A percentile compares a stretch with the other conserved stretches of the same genome.
phyloP scores from a whole-genome alignment of 2,329 filamentous ascomycete genomes.

The Mariannaea sp. region DNA sequence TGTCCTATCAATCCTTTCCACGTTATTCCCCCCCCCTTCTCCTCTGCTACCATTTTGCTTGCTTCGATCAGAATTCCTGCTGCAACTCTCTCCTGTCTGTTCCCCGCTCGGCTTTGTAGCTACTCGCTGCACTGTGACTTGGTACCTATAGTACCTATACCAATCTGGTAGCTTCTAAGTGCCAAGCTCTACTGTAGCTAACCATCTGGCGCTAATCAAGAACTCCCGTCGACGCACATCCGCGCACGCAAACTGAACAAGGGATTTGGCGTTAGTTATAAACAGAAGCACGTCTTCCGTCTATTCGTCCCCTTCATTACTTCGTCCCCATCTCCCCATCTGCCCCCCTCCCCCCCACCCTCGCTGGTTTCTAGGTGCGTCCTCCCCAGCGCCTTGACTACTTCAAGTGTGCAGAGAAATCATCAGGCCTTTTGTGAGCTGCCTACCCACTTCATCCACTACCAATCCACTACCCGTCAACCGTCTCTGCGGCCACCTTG shows the following conservation, averaged over 20 bases:
- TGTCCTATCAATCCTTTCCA: background rate
- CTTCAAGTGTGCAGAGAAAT: too few relatives aligned
- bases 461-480: constrained; percentile 6
- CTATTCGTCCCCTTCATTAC: background rate
- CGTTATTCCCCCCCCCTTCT: too few relatives aligned
- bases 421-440: too few relatives aligned
- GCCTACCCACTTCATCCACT: constrained; percentile 7
- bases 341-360: background rate
- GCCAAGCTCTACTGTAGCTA: too few relatives aligned
- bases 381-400: background rate
- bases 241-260: constrained; percentile 6
- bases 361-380: background rate
- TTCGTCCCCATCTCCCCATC: background rate
- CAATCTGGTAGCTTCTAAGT: too few relatives aligned
- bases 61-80: too few relatives aligned
- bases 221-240: constrained; percentile 10
- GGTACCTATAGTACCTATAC: too few relatives aligned
- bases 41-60: too few relatives aligned
- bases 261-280: background rate
- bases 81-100: too few relatives aligned
- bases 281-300: too few relatives aligned
- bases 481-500: constrained; percentile 6
- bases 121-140: too few relatives aligned
- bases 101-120: too few relatives aligned
- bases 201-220: constrained; percentile 3